Evolutionary conservation across 805 yeast species (phyloP).

Genomic region (Lachancea cidri): DNA sequence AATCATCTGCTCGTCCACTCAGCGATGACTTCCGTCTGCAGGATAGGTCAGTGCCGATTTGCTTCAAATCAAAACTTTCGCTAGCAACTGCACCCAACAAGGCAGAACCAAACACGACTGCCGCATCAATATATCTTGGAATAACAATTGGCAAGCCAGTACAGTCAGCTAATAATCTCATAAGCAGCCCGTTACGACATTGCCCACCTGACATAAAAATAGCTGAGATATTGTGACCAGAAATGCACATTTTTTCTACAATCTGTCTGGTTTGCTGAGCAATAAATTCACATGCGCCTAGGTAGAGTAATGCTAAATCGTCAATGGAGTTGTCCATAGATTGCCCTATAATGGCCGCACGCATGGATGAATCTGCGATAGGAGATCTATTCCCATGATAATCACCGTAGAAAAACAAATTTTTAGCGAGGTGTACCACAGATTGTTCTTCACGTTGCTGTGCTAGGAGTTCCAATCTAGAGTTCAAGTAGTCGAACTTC

Average conservation of each 20-base stretch:
- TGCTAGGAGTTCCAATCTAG: conserved; percentile 62
- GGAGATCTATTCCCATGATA: conserved; percentile 96
- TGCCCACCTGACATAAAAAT: conserved; percentile 96
- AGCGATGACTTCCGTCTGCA: conserved; percentile 17
- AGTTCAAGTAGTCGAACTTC: conserved; percentile 78
- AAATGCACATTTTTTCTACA: conserved; percentile 71
- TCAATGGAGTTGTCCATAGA: conserved; percentile 85
- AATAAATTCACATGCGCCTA: conserved; percentile 94
- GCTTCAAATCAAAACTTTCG: conserved; percentile 44
- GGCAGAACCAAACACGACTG: conserved; percentile 95
- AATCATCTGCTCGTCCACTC: conserved; percentile 9
- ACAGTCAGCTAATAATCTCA: conserved; percentile 87
- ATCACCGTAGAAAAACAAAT: conserved; percentile 91
- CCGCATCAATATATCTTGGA: conserved; percentile 93
- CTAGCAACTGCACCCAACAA: conserved; percentile 93
- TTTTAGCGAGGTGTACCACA: conserved; percentile 74
- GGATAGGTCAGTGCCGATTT: conserved; percentile 10
- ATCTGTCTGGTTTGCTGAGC: conserved; percentile 97
- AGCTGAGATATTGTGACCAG: conserved; percentile 72
- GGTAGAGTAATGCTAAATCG: conserved; percentile 76
- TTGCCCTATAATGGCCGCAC: conserved; percentile 87
- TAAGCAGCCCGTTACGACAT: conserved; percentile 83
- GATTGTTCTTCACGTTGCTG: conserved; percentile 55
- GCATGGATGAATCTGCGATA: conserved; percentile 92
- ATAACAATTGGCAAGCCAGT: conserved; percentile 88